Conservation (phyloP, 306 rosid species). For the Pyrus betulifolia region DNA sequence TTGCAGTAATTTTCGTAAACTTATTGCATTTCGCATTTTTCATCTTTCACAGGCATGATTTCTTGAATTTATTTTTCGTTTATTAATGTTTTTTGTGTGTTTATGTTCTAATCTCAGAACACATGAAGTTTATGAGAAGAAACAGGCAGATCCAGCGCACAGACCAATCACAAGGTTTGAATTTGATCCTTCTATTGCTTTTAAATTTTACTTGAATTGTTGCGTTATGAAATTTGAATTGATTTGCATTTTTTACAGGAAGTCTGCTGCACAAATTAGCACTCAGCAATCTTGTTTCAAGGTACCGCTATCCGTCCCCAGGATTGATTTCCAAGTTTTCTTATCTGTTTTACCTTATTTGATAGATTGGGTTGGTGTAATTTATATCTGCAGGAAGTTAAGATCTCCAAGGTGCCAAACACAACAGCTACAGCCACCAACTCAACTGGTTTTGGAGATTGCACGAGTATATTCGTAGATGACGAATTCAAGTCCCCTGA, state of each 20-base stretch:
- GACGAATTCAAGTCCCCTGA: constrained; percentile 50
- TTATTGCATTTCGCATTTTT: too few species aligned
- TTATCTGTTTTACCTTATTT: constrained; percentile 1
- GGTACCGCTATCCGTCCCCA: constrained; percentile 32
- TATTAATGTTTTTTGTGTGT: background rate
- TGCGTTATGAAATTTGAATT: constrained; percentile 1
- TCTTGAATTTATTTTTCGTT: background rate
- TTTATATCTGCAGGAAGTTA: constrained; percentile 38
- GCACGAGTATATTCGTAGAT: constrained; percentile 45
- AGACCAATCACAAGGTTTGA: constrained; percentile 87
- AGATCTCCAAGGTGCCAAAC: constrained; percentile 31
- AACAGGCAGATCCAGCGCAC: constrained; percentile 83
- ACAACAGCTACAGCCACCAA: constrained; percentile 5
- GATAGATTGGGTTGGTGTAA: constrained; percentile 3
- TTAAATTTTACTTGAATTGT: background rate
- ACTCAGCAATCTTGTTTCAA: constrained; percentile 33
- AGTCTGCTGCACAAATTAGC: constrained; percentile 74
- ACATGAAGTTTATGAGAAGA: constrained; percentile 54
- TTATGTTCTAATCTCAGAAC: constrained; percentile 31
- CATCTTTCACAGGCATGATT: background rate
- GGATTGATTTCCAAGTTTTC: background rate
- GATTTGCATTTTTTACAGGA: constrained; percentile 32
- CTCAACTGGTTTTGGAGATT: constrained; percentile 54
- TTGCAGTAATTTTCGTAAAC: constrained; percentile 42
- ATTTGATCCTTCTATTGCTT: background rate